A percentile compares a stretch with the other conserved stretches of the same genome.
These are phyloP conservation scores for Lipomyces yamanashiensis DNA, from an alignment of 805 yeast genomes.

Conservation along the genomic window DNA sequence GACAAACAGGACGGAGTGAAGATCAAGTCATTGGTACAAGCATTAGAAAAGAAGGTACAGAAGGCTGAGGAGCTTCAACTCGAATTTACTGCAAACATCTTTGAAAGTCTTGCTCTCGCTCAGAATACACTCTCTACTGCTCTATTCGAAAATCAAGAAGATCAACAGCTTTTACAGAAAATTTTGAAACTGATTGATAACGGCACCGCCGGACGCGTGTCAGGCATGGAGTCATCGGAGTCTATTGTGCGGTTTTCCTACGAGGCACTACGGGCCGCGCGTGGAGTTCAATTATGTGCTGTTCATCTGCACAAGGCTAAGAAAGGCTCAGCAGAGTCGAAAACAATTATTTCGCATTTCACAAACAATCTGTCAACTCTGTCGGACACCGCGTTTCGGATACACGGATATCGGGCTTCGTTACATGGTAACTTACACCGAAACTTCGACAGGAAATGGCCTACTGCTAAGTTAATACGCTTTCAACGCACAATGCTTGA, in stretches of 20 bases:
- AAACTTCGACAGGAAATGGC: conserved; percentile 57
- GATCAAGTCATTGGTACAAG: conserved; percentile 39
- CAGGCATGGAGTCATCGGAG: conserved; percentile 27
- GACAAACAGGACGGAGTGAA: conserved; percentile 15
- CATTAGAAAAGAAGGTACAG: conserved; percentile 39
- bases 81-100: conserved; percentile 55
- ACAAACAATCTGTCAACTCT: conserved; percentile 39
- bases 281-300: conserved; percentile 76
- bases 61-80: conserved; percentile 26
- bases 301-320: conserved; percentile 62
- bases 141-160: conserved; percentile 49
- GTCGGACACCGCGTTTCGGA: conserved; percentile 48
- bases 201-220: conserved; percentile 16
- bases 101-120: conserved; percentile 75
- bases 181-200: conserved; percentile 21
- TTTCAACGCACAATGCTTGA: conserved; percentile 57
- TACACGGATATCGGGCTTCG: conserved; percentile 54
- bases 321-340: conserved; percentile 45
- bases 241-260: conserved; percentile 49
- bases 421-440: conserved; percentile 53
- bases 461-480: conserved; percentile 53
- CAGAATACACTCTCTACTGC: conserved; percentile 77
- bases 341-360: conserved; percentile 34
- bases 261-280: conserved; percentile 62
- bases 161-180: conserved; percentile 13